Evolutionary conservation across 169 alveolate species (phyloP).

Genomic region (Babesia ovata): DNA sequence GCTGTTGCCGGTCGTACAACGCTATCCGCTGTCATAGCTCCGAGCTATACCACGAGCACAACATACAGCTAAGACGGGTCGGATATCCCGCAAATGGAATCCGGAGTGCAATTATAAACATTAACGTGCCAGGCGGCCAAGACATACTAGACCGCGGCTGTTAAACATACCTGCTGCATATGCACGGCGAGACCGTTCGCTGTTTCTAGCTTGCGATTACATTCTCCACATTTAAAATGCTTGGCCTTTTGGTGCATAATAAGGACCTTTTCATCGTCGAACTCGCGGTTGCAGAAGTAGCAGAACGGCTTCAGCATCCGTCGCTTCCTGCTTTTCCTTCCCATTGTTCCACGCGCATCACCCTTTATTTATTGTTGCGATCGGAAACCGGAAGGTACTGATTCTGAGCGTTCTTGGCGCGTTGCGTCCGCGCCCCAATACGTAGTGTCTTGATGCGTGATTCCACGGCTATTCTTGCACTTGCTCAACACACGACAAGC

Average conservation of each 20-base stretch:
- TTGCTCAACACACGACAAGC: no score
- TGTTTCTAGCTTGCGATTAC: conserved; percentile 94
- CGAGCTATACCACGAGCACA: no score
- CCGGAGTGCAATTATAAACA: no score
- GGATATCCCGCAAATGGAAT: no score
- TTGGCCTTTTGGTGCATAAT: conserved; percentile 97
- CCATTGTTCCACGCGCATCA: conserved; percentile 73
- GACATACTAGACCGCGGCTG: not conserved
- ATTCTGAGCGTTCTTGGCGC: not conserved
- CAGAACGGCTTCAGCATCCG: conserved; percentile 94
- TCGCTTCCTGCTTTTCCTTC: conserved; percentile 92
- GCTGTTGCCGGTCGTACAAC: no score
- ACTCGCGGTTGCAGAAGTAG: conserved; percentile 96
- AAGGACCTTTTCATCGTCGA: conserved; percentile 94
- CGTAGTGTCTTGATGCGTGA: conserved; percentile 2
- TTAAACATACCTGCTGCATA: conserved; percentile 80
- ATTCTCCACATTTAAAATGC: conserved; percentile 93
- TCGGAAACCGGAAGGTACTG: not conserved
- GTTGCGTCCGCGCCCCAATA: conserved; percentile 12
- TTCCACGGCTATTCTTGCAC: not conserved
- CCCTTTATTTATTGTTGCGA: not conserved
- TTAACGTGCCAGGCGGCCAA: no score
- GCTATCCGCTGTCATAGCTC: no score
- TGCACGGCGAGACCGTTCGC: conserved; percentile 91
- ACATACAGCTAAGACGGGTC: no score